These are phyloP conservation scores for Neopestalotiopsis rosae DNA, from an alignment of 2,329 filamentous ascomycete species.

Conservation along the genomic window DNA sequence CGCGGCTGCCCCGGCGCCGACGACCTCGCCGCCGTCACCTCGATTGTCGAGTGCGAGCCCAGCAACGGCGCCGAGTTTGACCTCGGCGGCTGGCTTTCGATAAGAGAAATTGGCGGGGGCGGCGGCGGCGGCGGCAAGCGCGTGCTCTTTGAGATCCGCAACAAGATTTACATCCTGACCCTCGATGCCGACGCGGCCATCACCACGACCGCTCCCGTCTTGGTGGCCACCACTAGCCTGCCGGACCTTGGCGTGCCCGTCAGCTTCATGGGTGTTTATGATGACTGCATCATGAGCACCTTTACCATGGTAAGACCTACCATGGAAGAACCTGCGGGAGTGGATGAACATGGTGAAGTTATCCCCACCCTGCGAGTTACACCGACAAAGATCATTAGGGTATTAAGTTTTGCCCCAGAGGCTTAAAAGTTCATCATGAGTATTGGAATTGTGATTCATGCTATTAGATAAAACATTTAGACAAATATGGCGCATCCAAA, in stretches of 20 bases:
- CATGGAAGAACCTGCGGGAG: neutral
- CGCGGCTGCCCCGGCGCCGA: constrained; percentile 23
- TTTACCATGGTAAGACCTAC: constrained; percentile 34
- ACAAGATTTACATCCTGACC: constrained; percentile 46
- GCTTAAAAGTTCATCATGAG: no score
- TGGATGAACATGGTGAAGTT: neutral
- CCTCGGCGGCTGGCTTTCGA: constrained; percentile 50
- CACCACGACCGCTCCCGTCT: constrained; percentile 19
- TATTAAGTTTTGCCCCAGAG: constrained; percentile 22
- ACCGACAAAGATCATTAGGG: constrained; percentile 24
- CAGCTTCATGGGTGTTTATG: constrained; percentile 51
- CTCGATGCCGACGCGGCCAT: constrained; percentile 40
- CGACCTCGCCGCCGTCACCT: constrained; percentile 32
- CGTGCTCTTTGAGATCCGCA: constrained; percentile 48
- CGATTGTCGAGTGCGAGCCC: constrained; percentile 46
- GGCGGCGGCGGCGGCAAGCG: constrained; percentile 29
- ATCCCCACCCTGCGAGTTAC: constrained; percentile 12
- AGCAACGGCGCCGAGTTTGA: constrained; percentile 44
- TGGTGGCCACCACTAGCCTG: constrained; percentile 15
- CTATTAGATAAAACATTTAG: no score
- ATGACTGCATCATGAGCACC: constrained; percentile 52
- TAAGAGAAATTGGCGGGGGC: constrained; percentile 34
- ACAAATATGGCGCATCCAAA: no score
- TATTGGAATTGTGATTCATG: no score
- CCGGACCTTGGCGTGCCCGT: constrained; percentile 42